These are phyloP conservation scores for Microdochium paspali DNA, from an alignment of 2,329 filamentous ascomycete genomes.

Conservation along the genomic window DNA sequence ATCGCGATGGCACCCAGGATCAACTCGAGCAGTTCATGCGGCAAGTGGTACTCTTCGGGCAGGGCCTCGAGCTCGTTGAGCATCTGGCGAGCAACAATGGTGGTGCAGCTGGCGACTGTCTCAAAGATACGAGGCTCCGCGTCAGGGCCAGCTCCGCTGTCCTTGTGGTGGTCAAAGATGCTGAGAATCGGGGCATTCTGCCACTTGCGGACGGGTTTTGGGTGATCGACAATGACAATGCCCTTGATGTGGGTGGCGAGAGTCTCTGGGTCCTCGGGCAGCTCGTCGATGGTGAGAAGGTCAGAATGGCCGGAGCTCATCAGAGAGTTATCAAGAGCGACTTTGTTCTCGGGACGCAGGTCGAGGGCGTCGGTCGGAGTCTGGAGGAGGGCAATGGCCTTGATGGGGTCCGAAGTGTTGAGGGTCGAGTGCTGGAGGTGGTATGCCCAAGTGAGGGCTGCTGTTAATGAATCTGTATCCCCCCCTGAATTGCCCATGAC, in stretches of 20 bases:
- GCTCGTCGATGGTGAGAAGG: constrained; percentile 33
- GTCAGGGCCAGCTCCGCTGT: constrained; percentile 27
- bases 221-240: constrained; percentile 35
- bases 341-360: constrained; percentile 34
- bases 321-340: constrained; percentile 30
- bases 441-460: constrained; percentile 36
- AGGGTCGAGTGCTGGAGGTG: constrained; percentile 31
- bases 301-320: constrained; percentile 36
- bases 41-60: constrained; percentile 33
- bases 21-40: constrained; percentile 36
- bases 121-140: constrained; percentile 33
- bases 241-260: constrained; percentile 28
- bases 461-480: constrained; percentile 31
- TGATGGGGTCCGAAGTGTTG: constrained; percentile 29
- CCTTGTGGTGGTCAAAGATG: constrained; percentile 36
- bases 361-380: constrained; percentile 34
- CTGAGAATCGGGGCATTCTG: constrained; percentile 28
- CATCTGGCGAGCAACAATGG: constrained; percentile 34
- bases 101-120: constrained; percentile 31
- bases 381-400: constrained; percentile 35
- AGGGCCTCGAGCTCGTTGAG: constrained; percentile 32
- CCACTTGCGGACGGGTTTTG: constrained; percentile 31
- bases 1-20: constrained; percentile 35
- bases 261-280: constrained; percentile 34
- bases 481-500: constrained; percentile 36